phyloP scores from a whole-genome alignment of 2,329 filamentous ascomycete genomes.

The Aspergillus brasiliensis region DNA sequence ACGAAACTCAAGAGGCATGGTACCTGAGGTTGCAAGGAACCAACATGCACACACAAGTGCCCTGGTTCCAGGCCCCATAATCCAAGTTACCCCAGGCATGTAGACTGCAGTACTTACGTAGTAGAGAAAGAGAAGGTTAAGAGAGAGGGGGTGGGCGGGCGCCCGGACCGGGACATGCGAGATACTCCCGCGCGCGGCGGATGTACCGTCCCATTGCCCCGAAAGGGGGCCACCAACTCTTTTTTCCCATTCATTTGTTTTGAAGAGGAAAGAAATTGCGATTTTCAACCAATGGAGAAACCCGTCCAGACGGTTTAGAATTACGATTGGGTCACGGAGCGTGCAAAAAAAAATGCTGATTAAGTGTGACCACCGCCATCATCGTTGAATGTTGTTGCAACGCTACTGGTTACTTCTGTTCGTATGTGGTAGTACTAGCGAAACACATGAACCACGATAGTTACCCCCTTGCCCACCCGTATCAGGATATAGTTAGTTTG shows the following conservation, averaged over 20 bases:
- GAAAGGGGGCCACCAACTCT: not conserved
- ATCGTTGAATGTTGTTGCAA: too few relatives aligned
- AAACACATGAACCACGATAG: not conserved
- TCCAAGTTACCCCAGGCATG: not conserved
- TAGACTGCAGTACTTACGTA: not conserved
- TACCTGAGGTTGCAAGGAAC: conserved; percentile 5
- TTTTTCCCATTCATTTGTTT: not conserved
- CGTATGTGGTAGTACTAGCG: not conserved
- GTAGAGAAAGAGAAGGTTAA: not conserved
- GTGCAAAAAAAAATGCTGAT: not conserved
- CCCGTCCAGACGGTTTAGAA: not conserved
- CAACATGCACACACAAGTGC: not conserved
- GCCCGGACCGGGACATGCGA: conserved; percentile 1
- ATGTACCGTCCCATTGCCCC: not conserved
- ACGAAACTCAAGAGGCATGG: not conserved
- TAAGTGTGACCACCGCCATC: not conserved
- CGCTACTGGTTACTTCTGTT: not conserved
- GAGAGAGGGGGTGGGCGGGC: not conserved
- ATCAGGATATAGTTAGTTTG: too few relatives aligned
- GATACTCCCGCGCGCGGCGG: conserved; percentile 1
- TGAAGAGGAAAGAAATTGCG: not conserved
- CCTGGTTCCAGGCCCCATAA: not conserved
- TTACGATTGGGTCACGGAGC: not conserved
- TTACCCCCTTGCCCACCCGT: too few relatives aligned
- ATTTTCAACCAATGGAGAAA: not conserved